Conservation (phyloP, 202 grass and related monocot genomes). For the Brachypodium distachyon region DNA sequence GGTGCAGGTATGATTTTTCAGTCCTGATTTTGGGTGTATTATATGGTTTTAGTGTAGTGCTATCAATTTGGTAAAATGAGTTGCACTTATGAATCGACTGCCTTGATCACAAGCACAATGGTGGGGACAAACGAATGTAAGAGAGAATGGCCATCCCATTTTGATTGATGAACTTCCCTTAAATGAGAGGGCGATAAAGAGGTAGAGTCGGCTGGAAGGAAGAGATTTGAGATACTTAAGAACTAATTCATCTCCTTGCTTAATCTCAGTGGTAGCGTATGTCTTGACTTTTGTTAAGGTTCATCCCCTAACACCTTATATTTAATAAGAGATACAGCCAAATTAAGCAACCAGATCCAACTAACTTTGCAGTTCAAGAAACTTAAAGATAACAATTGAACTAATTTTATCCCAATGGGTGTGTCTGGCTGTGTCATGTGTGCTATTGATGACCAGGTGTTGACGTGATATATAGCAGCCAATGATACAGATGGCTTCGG, state of each 20-base stretch:
- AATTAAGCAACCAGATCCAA: no score
- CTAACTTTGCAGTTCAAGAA: no score
- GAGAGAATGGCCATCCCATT: background rate
- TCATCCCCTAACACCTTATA: background rate
- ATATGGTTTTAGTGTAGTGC: background rate
- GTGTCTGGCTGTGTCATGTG: no score
- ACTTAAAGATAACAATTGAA: no score
- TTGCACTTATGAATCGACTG: background rate
- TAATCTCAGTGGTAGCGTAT: background rate
- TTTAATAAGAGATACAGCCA: background rate
- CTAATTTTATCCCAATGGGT: no score
- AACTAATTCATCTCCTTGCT: background rate
- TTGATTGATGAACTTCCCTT: background rate
- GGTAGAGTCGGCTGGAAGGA: background rate
- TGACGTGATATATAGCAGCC: background rate
- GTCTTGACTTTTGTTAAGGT: background rate
- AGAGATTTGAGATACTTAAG: background rate
- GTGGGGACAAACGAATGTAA: background rate
- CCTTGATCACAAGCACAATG: background rate
- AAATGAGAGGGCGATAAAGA: background rate
- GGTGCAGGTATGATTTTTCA: background rate
- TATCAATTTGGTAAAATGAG: background rate
- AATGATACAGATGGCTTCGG: background rate
- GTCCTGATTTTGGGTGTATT: background rate
- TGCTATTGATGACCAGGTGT: background rate